Conservation (phyloP, 108 stramenopile genomes). For the Skeletonema tropicum region DNA sequence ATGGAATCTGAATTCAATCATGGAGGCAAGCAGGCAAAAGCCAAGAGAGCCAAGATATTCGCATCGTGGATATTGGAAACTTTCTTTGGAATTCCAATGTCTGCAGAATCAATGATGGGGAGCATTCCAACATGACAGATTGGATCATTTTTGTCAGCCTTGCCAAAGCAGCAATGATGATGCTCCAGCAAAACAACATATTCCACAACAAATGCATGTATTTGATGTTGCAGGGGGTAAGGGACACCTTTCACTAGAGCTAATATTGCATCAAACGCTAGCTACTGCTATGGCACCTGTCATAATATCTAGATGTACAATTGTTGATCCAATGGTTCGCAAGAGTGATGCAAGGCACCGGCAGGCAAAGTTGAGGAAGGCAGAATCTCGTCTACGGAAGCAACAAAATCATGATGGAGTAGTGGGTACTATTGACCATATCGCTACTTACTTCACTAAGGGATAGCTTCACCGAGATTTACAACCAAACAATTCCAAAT, state of each 20-base stretch:
- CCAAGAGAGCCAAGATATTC: slow-evolving; percentile 61
- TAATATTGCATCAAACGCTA: slow-evolving; percentile 51
- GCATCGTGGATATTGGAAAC: slow-evolving; percentile 63
- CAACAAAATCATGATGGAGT: slow-evolving; percentile 20
- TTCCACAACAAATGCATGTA: slow-evolving; percentile 14
- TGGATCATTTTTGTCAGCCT: slow-evolving; percentile 6
- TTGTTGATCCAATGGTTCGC: slow-evolving; percentile 70
- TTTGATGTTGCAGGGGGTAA: slow-evolving; percentile 79
- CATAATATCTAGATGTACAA: slow-evolving; percentile 47
- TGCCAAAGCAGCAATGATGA: neutral
- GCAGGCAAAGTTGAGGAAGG: slow-evolving; percentile 17
- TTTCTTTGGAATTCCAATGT: slow-evolving; percentile 15
- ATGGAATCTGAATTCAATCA: slow-evolving; percentile 24
- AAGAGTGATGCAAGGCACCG: slow-evolving; percentile 44
- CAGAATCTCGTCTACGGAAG: slow-evolving; percentile 18
- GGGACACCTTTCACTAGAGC: slow-evolving; percentile 67
- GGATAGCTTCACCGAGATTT: slow-evolving; percentile 10
- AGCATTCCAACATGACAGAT: neutral
- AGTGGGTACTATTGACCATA: slow-evolving; percentile 5
- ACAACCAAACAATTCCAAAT: neutral
- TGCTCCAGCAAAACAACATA: slow-evolving; percentile 24
- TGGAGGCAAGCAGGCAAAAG: slow-evolving; percentile 61
- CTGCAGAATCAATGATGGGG: neutral
- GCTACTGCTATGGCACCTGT: neutral
- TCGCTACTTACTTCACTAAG: slow-evolving; percentile 20